Conservation (phyloP, 2,329 filamentous ascomycete genomes). For the Aphanoascus verrucosus region DNA sequence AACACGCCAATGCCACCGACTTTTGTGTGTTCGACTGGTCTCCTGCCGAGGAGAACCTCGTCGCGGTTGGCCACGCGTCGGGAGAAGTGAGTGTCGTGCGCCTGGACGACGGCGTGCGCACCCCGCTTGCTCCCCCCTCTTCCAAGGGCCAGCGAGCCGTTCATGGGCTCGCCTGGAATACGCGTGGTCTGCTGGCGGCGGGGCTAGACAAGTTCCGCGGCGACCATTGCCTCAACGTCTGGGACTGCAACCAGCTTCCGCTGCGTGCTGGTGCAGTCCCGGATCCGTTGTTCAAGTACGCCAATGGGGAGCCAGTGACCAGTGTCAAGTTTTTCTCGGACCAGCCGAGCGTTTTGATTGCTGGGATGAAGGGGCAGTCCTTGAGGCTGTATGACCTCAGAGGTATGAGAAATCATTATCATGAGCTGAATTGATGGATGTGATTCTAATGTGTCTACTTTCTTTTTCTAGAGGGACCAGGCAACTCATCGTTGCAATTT, state of each 20-base stretch:
- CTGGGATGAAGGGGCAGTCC: constrained; percentile 50
- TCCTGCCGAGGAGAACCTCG: constrained; percentile 45
- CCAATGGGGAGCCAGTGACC: constrained; percentile 51
- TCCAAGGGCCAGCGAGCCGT: constrained; percentile 53
- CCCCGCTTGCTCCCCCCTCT: constrained; percentile 44
- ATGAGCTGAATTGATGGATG: too few species aligned
- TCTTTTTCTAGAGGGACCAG: constrained; percentile 24
- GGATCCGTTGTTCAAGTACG: constrained; percentile 48
- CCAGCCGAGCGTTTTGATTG: constrained; percentile 50
- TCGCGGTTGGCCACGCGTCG: constrained; percentile 51
- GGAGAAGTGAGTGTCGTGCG: constrained; percentile 51
- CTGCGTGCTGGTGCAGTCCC: constrained; percentile 25
- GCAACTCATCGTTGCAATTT: constrained; percentile 38
- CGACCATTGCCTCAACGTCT: constrained; percentile 55
- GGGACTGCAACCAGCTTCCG: constrained; percentile 45
- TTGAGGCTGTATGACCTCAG: constrained; percentile 53
- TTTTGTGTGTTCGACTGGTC: constrained; percentile 60
- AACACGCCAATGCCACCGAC: constrained; percentile 46
- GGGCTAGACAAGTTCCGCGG: constrained; percentile 54
- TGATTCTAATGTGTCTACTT: background rate
- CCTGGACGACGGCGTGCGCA: constrained; percentile 42
- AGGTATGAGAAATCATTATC: constrained; percentile 34
- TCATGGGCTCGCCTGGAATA: constrained; percentile 53
- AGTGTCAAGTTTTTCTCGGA: constrained; percentile 54
- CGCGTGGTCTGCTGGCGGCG: constrained; percentile 47